Conservation (phyloP, 345 rosid species). For the Eucalyptus microcorys region DNA sequence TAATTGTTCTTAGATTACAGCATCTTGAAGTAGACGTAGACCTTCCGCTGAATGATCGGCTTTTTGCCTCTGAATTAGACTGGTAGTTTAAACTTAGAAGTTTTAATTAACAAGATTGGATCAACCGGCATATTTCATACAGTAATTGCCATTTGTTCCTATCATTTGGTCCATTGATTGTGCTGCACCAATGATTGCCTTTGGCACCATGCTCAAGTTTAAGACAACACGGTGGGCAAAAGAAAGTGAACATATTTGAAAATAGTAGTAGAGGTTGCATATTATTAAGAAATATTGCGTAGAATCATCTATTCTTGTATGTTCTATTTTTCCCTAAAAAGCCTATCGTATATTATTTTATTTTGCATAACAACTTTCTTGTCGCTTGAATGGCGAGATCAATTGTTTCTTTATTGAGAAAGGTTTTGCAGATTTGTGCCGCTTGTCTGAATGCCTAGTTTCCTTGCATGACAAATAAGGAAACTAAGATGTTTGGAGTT, state of each 20-base stretch:
- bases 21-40: not conserved
- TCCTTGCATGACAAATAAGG: not conserved
- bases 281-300: not conserved
- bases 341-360: not conserved
- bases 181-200: not conserved
- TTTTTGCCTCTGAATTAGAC: not conserved
- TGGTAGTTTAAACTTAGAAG: not conserved
- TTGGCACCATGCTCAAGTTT: not conserved
- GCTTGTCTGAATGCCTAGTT: not conserved
- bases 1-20: not conserved
- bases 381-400: not conserved
- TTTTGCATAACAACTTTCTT: not conserved
- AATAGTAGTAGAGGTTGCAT: not conserved
- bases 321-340: not conserved
- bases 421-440: not conserved
- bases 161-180: not conserved
- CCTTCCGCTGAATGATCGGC: fast-evolving
- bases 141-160: not conserved
- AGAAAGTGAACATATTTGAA: not conserved
- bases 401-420: not conserved
- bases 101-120: not conserved
- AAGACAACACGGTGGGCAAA: not conserved
- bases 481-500: not conserved
- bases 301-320: not conserved
- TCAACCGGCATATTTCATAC: not conserved